Evolutionary conservation across 768 basidiomycete species (phyloP).

Genomic region (Leucocoprinus sp.): DNA sequence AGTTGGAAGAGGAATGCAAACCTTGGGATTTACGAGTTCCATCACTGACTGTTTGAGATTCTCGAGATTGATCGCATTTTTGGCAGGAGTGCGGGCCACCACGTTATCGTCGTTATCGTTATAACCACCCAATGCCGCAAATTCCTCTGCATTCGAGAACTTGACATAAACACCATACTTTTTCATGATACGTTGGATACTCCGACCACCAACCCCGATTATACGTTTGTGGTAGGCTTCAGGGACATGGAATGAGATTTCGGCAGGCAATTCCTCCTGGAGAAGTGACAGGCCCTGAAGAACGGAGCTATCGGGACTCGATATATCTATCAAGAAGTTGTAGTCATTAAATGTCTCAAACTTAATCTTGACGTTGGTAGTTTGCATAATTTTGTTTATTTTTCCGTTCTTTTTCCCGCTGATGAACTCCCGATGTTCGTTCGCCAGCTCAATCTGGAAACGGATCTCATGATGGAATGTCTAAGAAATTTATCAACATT

Average conservation of each 20-base stretch:
- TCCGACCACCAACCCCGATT: constrained; percentile 95
- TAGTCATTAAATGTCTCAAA: constrained; percentile 98
- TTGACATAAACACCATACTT: constrained; percentile 99
- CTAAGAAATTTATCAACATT: constrained; percentile 28
- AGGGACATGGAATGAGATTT: constrained; percentile 97
- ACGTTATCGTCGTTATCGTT: constrained; percentile 98
- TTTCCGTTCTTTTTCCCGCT: constrained; percentile 99
- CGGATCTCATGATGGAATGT: constrained; percentile 95
- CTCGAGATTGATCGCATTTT: constrained; percentile 93
- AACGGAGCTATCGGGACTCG: constrained; percentile 77
- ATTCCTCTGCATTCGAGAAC: constrained; percentile 97
- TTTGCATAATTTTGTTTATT: constrained; percentile 99
- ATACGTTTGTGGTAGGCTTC: constrained; percentile 98
- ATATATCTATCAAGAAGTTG: constrained; percentile 89
- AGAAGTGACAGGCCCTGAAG: constrained; percentile 82
- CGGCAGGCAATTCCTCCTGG: constrained; percentile 96
- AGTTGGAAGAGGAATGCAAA: constrained; percentile 22
- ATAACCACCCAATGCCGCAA: constrained; percentile 89
- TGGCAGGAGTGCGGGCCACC: constrained; percentile 94
- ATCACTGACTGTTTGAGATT: constrained; percentile 94
- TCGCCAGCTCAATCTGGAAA: constrained; percentile 95
- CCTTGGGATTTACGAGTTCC: constrained; percentile 97
- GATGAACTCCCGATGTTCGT: constrained; percentile 98
- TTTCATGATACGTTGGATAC: constrained; percentile 99
- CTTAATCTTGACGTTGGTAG: constrained; percentile 95